phyloP scores from a whole-genome alignment of 2,329 filamentous ascomycete genomes.

The Colletotrichum sp. region DNA sequence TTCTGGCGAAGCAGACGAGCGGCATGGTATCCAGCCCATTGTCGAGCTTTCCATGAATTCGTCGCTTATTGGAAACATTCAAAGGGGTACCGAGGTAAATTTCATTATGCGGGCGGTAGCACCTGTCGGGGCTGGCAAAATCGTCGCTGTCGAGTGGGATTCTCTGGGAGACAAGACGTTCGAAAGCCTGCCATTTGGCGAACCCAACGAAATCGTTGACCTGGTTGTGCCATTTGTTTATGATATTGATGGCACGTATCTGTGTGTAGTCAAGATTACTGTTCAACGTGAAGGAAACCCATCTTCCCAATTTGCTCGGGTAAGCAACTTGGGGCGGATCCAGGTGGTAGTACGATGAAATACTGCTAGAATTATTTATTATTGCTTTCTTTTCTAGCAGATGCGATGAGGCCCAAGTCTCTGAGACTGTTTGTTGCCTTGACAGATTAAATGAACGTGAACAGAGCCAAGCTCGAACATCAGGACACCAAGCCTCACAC shows the following conservation, averaged over 20 bases:
- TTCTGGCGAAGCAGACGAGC: not conserved
- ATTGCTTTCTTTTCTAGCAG: not conserved
- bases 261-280: not conserved
- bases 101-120: not conserved
- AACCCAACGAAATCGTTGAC: not conserved
- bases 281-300: not conserved
- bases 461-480: not conserved
- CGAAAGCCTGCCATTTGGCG: not conserved
- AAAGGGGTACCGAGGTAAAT: not conserved
- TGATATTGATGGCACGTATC: not conserved
- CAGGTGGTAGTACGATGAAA: not conserved
- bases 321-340: not conserved
- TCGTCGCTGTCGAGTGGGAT: slow-evolving; percentile 23
- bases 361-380: not conserved
- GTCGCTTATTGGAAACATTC: not conserved
- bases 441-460: not conserved
- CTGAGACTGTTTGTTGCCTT: accelerated
- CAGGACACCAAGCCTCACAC: not conserved
- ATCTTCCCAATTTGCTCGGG: not conserved
- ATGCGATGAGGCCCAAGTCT: not conserved
- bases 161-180: not conserved
- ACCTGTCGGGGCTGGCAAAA: slow-evolving; percentile 8
- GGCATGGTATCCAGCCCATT: slow-evolving; percentile 23
- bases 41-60: not conserved
- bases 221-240: not conserved